These are phyloP conservation scores for Nemania serpens DNA, from an alignment of 2,329 filamentous ascomycete genomes.

Conservation along the genomic window DNA sequence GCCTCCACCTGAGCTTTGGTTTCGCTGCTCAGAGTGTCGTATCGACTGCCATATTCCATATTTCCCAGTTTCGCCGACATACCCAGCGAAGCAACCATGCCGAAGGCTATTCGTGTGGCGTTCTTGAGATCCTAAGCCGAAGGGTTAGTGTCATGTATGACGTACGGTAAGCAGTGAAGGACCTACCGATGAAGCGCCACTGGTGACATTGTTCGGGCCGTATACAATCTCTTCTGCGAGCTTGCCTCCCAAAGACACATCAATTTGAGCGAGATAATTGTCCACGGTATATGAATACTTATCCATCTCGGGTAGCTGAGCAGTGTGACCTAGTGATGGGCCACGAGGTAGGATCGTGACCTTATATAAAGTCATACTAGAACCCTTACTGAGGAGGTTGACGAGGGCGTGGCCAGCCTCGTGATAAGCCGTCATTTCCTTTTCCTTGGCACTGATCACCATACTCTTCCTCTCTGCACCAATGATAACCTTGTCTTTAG, in stretches of 20 bases:
- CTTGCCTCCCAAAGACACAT: constrained; percentile 82
- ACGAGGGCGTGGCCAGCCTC: constrained; percentile 96
- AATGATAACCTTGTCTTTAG: constrained; percentile 98
- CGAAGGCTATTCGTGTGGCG: constrained; percentile 82
- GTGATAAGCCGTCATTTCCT: constrained; percentile 92
- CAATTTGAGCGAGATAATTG: constrained; percentile 80
- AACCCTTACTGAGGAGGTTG: constrained; percentile 76
- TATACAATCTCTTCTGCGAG: constrained; percentile 91
- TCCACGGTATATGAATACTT: constrained; percentile 86
- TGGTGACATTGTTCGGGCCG: constrained; percentile 88
- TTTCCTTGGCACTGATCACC: constrained; percentile 91
- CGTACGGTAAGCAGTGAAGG: not conserved
- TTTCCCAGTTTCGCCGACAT: constrained; percentile 90
- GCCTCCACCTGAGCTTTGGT: constrained; percentile 86
- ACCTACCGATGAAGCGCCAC: constrained; percentile 78
- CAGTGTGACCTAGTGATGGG: constrained; percentile 82
- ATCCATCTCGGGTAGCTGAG: constrained; percentile 87
- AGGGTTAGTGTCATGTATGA: constrained; percentile 36
- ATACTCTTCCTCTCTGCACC: constrained; percentile 89
- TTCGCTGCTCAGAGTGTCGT: constrained; percentile 79
- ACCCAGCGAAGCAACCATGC: constrained; percentile 85
- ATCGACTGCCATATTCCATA: constrained; percentile 82
- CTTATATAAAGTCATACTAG: constrained; percentile 84
- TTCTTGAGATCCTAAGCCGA: constrained; percentile 72
- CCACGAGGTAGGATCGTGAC: constrained; percentile 95